Evolutionary conservation across 2,329 filamentous ascomycete genomes (phyloP), one percentile per base, ranked within the genome.

Genomic region (Pseudogymnoascus sp.): DNA sequence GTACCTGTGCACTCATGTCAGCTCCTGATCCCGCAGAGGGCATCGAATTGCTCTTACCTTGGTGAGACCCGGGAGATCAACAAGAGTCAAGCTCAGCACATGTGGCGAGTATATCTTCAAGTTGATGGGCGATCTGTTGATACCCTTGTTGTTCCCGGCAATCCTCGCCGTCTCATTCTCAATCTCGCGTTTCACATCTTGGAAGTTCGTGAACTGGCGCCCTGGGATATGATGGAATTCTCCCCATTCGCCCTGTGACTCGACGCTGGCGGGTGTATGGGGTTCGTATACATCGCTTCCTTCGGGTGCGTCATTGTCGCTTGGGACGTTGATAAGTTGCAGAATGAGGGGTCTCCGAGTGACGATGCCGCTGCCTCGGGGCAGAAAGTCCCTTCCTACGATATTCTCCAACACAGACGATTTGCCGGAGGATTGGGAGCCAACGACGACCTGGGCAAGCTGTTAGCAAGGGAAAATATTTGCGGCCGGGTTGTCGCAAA

Each of bases 341-440:
- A 99, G 85, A 72, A 99, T 97, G 72, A 99, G 84, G 64, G 95
- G 95, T 73, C 95, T 86, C 67, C 95, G 85, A 64, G 95, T 99
- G 68, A 97, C 93, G 77, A 99, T 98, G 76, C 95, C 95, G 75
- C 92, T 96, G 73, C 95, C 95, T 76, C 95, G 90, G 65, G 95
- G 95, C 63, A 99, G 83, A 77, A 99, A 99, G 79, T 99, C 95
- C 78, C 93, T 87, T 73, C 95, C 95, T 73, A 99, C 95, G 71
- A 99, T 96, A 78, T 99, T 99, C 80, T 99, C 95, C 68, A 99
- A 88, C 25, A 99, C 95, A 6, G 95, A 98, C 14, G 93, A 98
- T 81, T 99, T 99, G 74, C 95, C 95, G 64, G 95, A 96, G 10
- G 95, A 98, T 79, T 99, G 95, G 66, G 95, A 99, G 68, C 95